A percentile compares a stretch with the other conserved stretches of the same genome.
Conservation (phyloP, 352 stramenopile species). For the Plasmopara muralis region DNA sequence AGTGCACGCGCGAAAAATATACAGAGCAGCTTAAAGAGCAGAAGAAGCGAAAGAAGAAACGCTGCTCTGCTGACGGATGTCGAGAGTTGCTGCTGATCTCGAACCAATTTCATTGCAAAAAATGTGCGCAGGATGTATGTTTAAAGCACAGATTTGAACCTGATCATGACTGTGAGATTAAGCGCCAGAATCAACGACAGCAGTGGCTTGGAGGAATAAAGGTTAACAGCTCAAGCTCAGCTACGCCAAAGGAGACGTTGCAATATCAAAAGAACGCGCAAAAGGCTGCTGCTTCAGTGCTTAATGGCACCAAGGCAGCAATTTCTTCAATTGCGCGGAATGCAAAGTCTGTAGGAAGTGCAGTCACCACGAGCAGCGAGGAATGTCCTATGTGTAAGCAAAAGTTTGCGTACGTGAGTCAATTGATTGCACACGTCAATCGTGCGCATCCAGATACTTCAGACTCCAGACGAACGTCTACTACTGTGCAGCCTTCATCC, state of each 20-base stretch:
- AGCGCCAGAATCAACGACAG: constrained; percentile 30
- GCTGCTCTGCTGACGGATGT: constrained; percentile 50
- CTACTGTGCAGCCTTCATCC: constrained; percentile 5
- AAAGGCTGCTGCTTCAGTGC: constrained; percentile 25
- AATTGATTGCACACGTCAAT: constrained; percentile 74
- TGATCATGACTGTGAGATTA: constrained; percentile 55
- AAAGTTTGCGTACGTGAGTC: constrained; percentile 63
- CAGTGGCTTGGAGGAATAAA: constrained; percentile 29
- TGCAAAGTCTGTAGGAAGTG: constrained; percentile 27
- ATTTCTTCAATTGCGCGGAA: constrained; percentile 41
- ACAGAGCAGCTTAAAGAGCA: constrained; percentile 11
- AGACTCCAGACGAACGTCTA: constrained; percentile 5
- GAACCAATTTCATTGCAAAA: constrained; percentile 67
- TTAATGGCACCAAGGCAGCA: constrained; percentile 36
- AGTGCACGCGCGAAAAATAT: constrained; percentile 39
- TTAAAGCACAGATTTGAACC: constrained; percentile 69
- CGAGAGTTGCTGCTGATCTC: constrained; percentile 55
- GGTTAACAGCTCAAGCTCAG: constrained; percentile 3
- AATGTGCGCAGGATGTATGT: constrained; percentile 67
- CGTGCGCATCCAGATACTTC: constrained; percentile 46
- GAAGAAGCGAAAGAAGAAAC: constrained; percentile 72
- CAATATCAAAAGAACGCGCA: constrained; percentile 25
- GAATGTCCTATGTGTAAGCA: constrained; percentile 68
- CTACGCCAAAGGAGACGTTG: constrained; percentile 10
- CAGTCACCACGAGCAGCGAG: constrained; percentile 39